phyloP scores from a whole-genome alignment of 2,329 filamentous ascomycete species.

The Sporothrix pseudoabietina region DNA sequence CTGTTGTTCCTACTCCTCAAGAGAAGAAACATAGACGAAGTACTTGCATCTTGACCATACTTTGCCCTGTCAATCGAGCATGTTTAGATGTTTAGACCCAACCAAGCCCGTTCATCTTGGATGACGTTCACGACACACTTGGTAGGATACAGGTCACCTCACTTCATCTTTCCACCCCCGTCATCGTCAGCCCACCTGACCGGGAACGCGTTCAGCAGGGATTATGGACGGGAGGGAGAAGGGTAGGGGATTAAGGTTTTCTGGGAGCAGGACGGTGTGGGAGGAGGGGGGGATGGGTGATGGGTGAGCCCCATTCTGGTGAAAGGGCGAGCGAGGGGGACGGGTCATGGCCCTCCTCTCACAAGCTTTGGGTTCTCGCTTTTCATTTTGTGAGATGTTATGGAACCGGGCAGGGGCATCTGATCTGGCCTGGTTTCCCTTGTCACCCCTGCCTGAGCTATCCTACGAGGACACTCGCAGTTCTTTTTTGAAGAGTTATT shows the following conservation, averaged over 20 bases:
- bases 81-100: neutral
- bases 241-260: slow-evolving; percentile 32
- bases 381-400: slow-evolving; percentile 12
- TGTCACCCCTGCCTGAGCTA: neutral
- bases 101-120: neutral
- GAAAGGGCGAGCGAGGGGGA: neutral
- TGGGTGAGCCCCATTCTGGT: neutral
- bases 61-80: neutral
- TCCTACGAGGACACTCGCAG: neutral
- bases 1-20: no score
- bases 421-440: neutral
- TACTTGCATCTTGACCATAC: neutral
- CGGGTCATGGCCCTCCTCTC: neutral
- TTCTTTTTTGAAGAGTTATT: no score
- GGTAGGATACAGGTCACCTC: neutral
- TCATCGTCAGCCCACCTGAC: neutral
- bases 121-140: neutral
- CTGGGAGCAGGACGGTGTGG: slow-evolving; percentile 27
- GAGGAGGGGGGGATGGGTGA: slow-evolving; percentile 4
- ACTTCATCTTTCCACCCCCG: slow-evolving; percentile 1
- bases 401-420: neutral
- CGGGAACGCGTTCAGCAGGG: slow-evolving; percentile 19
- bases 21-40: neutral
- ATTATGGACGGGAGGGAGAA: neutral
- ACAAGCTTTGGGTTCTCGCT: neutral